A percentile compares a stretch with the other conserved stretches of the same genome.
These are phyloP conservation scores for Diaporthe aspalathi DNA, from an alignment of 2,329 filamentous ascomycete species.

Conservation along the genomic window DNA sequence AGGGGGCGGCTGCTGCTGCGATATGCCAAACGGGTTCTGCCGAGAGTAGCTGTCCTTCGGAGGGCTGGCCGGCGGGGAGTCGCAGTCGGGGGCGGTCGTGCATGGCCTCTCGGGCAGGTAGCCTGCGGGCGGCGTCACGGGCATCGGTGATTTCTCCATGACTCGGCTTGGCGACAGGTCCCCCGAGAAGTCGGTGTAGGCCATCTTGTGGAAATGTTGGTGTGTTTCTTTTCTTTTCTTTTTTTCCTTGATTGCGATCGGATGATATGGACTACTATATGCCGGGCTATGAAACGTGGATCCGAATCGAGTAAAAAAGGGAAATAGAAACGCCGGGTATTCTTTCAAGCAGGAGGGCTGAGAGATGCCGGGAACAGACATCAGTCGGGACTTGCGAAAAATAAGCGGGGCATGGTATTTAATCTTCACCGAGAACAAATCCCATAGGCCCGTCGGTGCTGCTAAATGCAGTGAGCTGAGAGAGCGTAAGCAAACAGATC, in stretches of 20 bases:
- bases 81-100: conserved; percentile 6
- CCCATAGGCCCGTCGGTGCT: conserved; percentile 1
- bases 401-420: conserved; percentile 25
- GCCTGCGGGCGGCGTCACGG: conserved; percentile 27
- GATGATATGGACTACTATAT: background rate
- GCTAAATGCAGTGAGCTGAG: conserved; percentile 11
- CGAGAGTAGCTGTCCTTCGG: conserved; percentile 7
- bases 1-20: background rate
- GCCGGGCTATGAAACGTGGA: background rate
- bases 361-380: background rate
- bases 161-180: background rate
- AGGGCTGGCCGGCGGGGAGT: conserved; percentile 2
- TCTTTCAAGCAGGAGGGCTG: background rate
- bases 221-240: no score
- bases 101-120: conserved; percentile 35
- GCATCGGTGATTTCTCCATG: conserved; percentile 32
- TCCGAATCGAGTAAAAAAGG: no score
- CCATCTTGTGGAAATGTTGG: background rate
- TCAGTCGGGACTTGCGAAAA: background rate
- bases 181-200: background rate
- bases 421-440: background rate
- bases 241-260: background rate
- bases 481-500: background rate
- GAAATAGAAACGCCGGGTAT: background rate
- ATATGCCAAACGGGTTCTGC: background rate